Evolutionary conservation across 257 asterid genomes (phyloP).

Genomic region (Lycium barbarum): DNA sequence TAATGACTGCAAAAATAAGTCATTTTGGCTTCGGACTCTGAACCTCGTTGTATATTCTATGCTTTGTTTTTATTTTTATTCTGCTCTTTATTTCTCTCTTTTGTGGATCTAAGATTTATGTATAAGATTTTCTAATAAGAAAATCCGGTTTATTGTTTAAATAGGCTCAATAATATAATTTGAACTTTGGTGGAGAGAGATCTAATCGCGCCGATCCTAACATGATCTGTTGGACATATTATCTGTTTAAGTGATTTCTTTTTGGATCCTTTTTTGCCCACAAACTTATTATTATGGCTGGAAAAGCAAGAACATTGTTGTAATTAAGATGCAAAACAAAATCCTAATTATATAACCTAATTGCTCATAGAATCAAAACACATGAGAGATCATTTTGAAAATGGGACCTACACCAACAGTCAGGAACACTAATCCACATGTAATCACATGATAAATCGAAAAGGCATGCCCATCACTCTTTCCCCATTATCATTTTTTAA

Average conservation of each 20-base stretch:
- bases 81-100: not conserved
- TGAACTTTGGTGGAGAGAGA: constrained; percentile 33
- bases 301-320: constrained; percentile 38
- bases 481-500: constrained; percentile 24
- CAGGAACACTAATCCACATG: constrained; percentile 51
- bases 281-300: constrained; percentile 33
- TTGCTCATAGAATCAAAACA: constrained; percentile 51
- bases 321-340: constrained; percentile 37
- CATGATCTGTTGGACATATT: constrained; percentile 36
- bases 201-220: constrained; percentile 23
- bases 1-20: too few species aligned
- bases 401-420: constrained; percentile 54
- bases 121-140: not conserved
- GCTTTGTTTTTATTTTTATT: constrained; percentile 31
- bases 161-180: not conserved
- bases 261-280: constrained; percentile 13
- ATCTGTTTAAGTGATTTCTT: constrained; percentile 28
- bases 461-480: constrained; percentile 44
- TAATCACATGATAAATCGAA: constrained; percentile 67
- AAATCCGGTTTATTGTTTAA: not conserved
- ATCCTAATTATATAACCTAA: constrained; percentile 35
- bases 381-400: constrained; percentile 45
- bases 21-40: too few species aligned
- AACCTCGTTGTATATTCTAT: constrained; percentile 10
- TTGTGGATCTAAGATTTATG: not conserved